phyloP scores from a whole-genome alignment of 2,329 filamentous ascomycete genomes.

The Grosmannia clavigera region DNA sequence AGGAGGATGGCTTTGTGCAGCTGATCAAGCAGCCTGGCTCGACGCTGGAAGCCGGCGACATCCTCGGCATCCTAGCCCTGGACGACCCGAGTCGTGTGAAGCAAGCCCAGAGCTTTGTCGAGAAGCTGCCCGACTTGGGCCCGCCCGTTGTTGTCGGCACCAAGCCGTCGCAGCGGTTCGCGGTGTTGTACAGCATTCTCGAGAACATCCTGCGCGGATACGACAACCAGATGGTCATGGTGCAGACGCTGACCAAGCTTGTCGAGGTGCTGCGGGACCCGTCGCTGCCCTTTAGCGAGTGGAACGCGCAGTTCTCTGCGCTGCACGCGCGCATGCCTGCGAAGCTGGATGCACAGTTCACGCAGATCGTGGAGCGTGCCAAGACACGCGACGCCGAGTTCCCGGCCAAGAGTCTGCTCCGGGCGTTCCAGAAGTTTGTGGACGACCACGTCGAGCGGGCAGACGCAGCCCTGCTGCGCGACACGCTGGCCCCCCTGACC shows the following conservation, averaged over 20 bases:
- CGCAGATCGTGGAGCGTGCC: constrained; percentile 75
- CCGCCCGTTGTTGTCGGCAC: constrained; percentile 75
- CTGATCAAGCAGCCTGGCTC: constrained; percentile 98
- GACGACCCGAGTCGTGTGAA: constrained; percentile 95
- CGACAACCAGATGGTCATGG: constrained; percentile 97
- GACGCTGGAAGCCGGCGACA: constrained; percentile 95
- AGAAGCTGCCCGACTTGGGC: constrained; percentile 77
- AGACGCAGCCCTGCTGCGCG: constrained; percentile 63
- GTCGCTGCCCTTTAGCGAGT: constrained; percentile 91
- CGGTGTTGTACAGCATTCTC: constrained; percentile 63
- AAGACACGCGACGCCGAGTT: constrained; percentile 73
- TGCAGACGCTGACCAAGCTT: constrained; percentile 69
- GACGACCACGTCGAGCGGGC: constrained; percentile 66
- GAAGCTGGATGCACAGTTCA: constrained; percentile 73
- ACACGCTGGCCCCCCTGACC: constrained; percentile 61
- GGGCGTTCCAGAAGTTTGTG: constrained; percentile 76
- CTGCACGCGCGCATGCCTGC: constrained; percentile 96
- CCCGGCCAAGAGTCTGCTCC: constrained; percentile 75
- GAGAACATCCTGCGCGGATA: constrained; percentile 84
- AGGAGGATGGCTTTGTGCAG: constrained; percentile 92
- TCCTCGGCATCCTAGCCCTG: constrained; percentile 89
- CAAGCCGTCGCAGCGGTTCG: constrained; percentile 85
- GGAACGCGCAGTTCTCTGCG: constrained; percentile 89
- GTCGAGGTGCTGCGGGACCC: constrained; percentile 82
- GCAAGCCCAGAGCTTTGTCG: constrained; percentile 87